These are phyloP conservation scores for Crithidia brevicula DNA, from an alignment of 208 protist species.

Conservation along the genomic window DNA sequence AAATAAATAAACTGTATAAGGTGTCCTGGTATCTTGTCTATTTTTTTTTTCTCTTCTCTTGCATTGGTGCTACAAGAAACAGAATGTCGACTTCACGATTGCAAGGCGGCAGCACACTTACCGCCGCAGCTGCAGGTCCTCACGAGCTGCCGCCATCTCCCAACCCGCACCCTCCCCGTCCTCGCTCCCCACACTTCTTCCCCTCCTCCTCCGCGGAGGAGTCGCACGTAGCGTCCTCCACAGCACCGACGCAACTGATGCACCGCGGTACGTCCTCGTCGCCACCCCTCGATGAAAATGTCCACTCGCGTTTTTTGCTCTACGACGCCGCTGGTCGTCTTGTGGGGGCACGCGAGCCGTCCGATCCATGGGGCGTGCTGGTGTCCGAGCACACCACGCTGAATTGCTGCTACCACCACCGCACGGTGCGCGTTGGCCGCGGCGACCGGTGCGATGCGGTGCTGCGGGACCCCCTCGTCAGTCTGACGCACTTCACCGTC, in stretches of 20 bases:
- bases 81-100: neutral
- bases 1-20: no score
- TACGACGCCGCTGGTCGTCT: slow-evolving; percentile 29
- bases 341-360: slow-evolving; percentile 17
- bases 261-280: slow-evolving; percentile 11
- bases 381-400: slow-evolving; percentile 52
- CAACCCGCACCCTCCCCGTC: neutral
- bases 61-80: neutral
- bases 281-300: neutral
- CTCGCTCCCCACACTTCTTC: neutral
- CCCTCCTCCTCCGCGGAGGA: neutral
- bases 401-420: slow-evolving; percentile 39
- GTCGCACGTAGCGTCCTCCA: slow-evolving; percentile 18
- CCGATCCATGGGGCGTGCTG: slow-evolving; percentile 56
- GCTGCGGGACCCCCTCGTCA: slow-evolving; percentile 45
- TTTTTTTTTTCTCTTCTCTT: neutral
- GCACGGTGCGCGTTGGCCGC: slow-evolving; percentile 51
- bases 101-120: neutral
- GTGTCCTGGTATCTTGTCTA: no score
- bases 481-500: slow-evolving; percentile 63
- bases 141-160: neutral
- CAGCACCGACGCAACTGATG: slow-evolving; percentile 19
- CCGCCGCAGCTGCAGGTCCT: neutral
- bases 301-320: slow-evolving; percentile 27
- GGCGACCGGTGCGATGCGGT: slow-evolving; percentile 44